Base-by-base conservation (phyloP, 768 basidiomycete species). In the Hemileccinum impolitum region DNA sequence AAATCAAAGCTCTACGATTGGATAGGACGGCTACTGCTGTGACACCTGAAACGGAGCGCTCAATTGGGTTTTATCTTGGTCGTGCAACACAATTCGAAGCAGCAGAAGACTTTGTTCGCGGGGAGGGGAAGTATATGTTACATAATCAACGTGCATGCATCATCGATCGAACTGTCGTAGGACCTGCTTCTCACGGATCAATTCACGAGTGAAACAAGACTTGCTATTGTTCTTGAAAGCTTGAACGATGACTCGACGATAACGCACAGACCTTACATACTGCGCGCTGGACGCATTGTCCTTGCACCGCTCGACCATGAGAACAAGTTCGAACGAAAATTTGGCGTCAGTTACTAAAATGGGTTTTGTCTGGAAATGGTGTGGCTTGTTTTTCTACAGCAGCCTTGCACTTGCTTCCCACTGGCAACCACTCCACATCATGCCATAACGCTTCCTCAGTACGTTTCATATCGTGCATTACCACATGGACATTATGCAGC, bases 331-430 rank as follows among this genome's bases (percentile, higher is more conserved):
- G 36, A 51, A 44, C 21, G 35, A 52, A 34, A 19, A 23, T 42
- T 30, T 17, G n/a, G n/a, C n/a, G n/a, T n/a, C n/a, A n/a, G 32
- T 38, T 17, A 44, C 53, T 7, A 53, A 57, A 52, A 38, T 18
- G 39, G 48, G 12, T 14, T 0, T 39, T 40, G 40, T 53, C 63
- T 53, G 5, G 26, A 61, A 59, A 62, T 53, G 52, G 63, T 52
- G 52, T 54, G 50, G 15, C 50, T 62, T 57, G 48, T 66, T 35
- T n/a, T 47, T 42, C 18, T 37, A 54, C 55, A 47, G 50, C 60
- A 48, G 23, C 15, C 21, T 36, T 32, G 6, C 17, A 11, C 17
- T n/a, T 8, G 35, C 11, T 17, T 23, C 23, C 23, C 23, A 6
- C 23, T n/a, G n/a, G n/a, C 26, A 28, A 47, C 10, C 23, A 13